Conservation (phyloP, 1,284 basidiomycete genomes). For the Ustilago tritici region DNA sequence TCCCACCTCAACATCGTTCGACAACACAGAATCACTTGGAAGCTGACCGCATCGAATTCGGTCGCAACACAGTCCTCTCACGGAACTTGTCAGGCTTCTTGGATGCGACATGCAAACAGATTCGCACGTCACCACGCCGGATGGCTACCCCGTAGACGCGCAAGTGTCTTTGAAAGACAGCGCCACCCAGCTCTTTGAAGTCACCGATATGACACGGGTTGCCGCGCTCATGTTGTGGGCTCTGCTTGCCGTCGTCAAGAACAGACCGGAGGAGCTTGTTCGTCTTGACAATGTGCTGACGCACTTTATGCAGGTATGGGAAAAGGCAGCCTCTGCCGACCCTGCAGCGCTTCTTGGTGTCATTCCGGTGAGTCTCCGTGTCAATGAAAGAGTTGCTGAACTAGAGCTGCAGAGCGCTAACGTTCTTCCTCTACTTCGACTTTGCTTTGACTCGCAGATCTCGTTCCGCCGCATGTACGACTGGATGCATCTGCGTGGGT, state of each 20-base stretch:
- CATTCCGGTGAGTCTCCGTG: slow-evolving; percentile 15
- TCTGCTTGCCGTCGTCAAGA: slow-evolving; percentile 29
- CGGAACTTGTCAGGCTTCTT: slow-evolving; percentile 17
- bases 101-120: background rate
- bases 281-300: slow-evolving; percentile 21
- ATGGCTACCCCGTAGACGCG: background rate
- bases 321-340: background rate
- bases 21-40: too few species aligned
- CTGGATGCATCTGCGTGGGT: slow-evolving; percentile 29
- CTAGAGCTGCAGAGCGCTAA: background rate
- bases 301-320: slow-evolving; percentile 34
- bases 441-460: slow-evolving; percentile 2
- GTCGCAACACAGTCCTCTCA: slow-evolving; percentile 19
- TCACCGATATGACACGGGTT: slow-evolving; percentile 21
- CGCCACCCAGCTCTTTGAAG: slow-evolving; percentile 7
- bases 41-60: background rate
- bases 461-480: slow-evolving; percentile 28
- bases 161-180: slow-evolving; percentile 4
- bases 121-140: background rate
- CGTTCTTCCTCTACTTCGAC: background rate
- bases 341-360: slow-evolving; percentile 5
- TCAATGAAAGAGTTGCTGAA: background rate
- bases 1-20: background rate
- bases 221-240: slow-evolving; percentile 30
- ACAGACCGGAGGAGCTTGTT: slow-evolving; percentile 27